Base-by-base conservation (phyloP, 2,329 filamentous ascomycete species). In the Aciculosporium take region DNA sequence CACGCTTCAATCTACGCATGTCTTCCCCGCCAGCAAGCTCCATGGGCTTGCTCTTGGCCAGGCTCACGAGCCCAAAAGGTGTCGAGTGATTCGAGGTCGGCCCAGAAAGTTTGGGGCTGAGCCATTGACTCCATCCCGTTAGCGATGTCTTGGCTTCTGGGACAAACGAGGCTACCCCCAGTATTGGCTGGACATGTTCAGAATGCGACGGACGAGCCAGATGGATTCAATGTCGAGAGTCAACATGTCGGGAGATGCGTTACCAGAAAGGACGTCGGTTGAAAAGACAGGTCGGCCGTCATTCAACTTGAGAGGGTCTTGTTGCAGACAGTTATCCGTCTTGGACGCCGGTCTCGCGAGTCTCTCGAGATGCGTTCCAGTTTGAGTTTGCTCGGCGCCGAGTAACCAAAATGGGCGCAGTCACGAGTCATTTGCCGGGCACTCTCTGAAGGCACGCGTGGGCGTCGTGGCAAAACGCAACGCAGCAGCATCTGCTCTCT, bases 121-220 rank as follows among this genome's bases (percentile, higher is more conserved):
- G 20, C 31, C 17, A 39, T 17, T 18, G 8, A 10, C 20, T 7
- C 12, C n/a, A n/a, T 17, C 24, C 35, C 35, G 27, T 28, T 17
- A 28, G 15, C 32, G 6, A 32, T 32, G 30, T 21, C 30, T 35
- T 39, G 35, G 36, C 41, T 43, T 43, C 30, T 42, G 33, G 40
- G 38, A 32, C 27, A 23, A 23, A 9, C 23, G 42, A 20, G 20
- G 25, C 18, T 37, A 23, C 18, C 23, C 23, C 32, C 25, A 37
- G 39, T 42, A 42, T 36, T 38, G 39, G 32, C 18, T 37, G 21
- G 32, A 7, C 30, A 18, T 25, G 42, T n/a, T 28, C 10, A 15
- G 21, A 6, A 23, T 29, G 27, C n/a, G 1, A 27, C 25, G 8
- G 8, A 27, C n/a, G n/a, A n/a, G n/a, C n/a, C n/a, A n/a, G n/a